Conservation (phyloP, 192 early-diverging fungal genomes). For the Spizellomyces punctatus region DNA sequence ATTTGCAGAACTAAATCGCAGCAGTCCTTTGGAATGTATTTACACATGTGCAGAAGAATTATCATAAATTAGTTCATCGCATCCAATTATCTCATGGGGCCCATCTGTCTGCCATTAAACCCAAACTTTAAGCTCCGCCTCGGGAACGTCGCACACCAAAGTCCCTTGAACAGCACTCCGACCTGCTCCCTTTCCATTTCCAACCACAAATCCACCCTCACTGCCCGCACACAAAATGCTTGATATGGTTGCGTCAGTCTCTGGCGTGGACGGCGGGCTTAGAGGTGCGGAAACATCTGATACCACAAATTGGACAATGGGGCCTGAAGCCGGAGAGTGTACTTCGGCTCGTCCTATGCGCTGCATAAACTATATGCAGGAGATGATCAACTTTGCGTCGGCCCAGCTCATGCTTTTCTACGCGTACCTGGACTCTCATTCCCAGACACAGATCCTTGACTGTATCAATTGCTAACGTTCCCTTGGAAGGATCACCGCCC, state of each 20-base stretch:
- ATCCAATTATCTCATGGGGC: too few species aligned
- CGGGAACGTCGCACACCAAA: slow-evolving; percentile 14
- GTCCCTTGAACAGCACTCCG: slow-evolving; percentile 5
- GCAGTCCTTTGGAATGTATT: too few species aligned
- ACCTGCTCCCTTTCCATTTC: background rate
- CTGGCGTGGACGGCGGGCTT: too few species aligned
- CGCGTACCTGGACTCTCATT: slow-evolving; percentile 32
- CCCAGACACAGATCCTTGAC: slow-evolving; percentile 33
- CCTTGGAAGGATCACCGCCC: slow-evolving; percentile 47
- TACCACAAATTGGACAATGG: background rate
- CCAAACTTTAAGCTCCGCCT: background rate
- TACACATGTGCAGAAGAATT: too few species aligned
- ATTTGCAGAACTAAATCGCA: too few species aligned
- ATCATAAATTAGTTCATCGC: too few species aligned
- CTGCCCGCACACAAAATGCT: background rate
- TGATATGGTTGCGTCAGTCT: background rate
- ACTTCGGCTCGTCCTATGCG: background rate
- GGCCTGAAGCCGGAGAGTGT: background rate
- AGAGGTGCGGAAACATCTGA: background rate
- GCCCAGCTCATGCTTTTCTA: background rate
- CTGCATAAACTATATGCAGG: background rate
- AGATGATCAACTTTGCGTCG: background rate
- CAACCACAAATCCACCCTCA: slow-evolving; percentile 12
- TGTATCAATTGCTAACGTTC: slow-evolving; percentile 44
- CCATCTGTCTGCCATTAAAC: background rate